phyloP scores from a whole-genome alignment of 768 basidiomycete genomes.

The Paxillus rubicundulus region DNA sequence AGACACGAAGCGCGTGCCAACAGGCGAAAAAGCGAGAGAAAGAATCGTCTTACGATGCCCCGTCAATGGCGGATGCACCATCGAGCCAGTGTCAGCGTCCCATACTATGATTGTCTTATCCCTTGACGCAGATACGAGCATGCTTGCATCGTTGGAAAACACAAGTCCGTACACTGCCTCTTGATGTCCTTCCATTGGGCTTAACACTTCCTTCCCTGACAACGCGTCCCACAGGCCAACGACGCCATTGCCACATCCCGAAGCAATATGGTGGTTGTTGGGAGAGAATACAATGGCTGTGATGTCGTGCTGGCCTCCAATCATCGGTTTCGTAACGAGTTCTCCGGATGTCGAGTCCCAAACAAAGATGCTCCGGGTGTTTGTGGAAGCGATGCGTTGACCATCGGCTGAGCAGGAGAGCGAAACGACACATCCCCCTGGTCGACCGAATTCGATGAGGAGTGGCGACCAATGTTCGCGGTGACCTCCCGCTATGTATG shows the following conservation, averaged over 20 bases:
- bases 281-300: slow-evolving; percentile 29
- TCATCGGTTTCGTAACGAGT: slow-evolving; percentile 18
- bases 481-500: slow-evolving; percentile 27
- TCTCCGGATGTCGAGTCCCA: slow-evolving; percentile 31
- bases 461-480: slow-evolving; percentile 32
- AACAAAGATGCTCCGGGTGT: slow-evolving; percentile 14
- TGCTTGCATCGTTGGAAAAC: slow-evolving; percentile 28
- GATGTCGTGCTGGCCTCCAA: slow-evolving; percentile 10
- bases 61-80: slow-evolving; percentile 14
- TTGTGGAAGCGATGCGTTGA: slow-evolving; percentile 27
- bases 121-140: slow-evolving; percentile 25
- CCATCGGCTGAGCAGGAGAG: slow-evolving; percentile 30
- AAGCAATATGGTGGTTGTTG: slow-evolving; percentile 23
- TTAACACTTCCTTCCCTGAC: slow-evolving; percentile 20
- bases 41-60: slow-evolving; percentile 27
- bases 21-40: slow-evolving; percentile 30
- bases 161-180: slow-evolving; percentile 24
- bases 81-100: slow-evolving; percentile 16
- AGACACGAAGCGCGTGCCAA: slow-evolving; percentile 25
- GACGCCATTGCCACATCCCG: slow-evolving; percentile 19
- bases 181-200: slow-evolving; percentile 17
- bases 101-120: slow-evolving; percentile 28
- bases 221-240: slow-evolving; percentile 27
- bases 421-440: slow-evolving; percentile 11
- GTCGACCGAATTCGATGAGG: slow-evolving; percentile 26